Conservation (phyloP, 345 rosid species). For the Passiflora organensis region DNA sequence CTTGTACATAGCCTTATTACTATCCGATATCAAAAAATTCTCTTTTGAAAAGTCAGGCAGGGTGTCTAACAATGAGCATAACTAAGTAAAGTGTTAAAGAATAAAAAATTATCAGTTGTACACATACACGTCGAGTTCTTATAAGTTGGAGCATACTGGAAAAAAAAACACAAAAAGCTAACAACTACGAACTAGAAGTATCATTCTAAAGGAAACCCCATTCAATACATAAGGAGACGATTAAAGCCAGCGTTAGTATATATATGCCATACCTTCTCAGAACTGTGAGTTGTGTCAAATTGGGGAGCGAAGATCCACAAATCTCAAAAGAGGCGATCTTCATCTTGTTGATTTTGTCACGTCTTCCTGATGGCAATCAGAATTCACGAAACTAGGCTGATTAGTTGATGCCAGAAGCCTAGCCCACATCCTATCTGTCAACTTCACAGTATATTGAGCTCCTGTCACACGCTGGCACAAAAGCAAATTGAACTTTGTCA, state of each 20-base stretch:
- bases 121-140: too few species aligned
- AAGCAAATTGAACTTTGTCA: too few species aligned
- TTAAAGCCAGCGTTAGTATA: neutral
- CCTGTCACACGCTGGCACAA: constrained; percentile 63
- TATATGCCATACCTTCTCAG: neutral
- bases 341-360: constrained; percentile 34
- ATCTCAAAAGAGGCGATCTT: constrained; percentile 33
- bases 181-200: too few species aligned
- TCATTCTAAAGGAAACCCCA: neutral
- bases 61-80: too few species aligned
- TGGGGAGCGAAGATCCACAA: constrained; percentile 1
- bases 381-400: constrained; percentile 76
- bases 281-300: neutral
- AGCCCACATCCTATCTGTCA: constrained; percentile 97
- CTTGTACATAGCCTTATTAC: too few species aligned
- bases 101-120: too few species aligned
- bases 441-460: constrained; percentile 61
- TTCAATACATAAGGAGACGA: neutral
- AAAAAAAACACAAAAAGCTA: too few species aligned
- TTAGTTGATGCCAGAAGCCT: constrained; percentile 92
- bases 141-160: too few species aligned
- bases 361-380: constrained; percentile 28
- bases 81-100: too few species aligned
- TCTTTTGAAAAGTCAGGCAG: too few species aligned
- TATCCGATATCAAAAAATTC: too few species aligned